Base-by-base conservation (phyloP, 2,329 filamentous ascomycete species). In the Colletotrichum sp. region DNA sequence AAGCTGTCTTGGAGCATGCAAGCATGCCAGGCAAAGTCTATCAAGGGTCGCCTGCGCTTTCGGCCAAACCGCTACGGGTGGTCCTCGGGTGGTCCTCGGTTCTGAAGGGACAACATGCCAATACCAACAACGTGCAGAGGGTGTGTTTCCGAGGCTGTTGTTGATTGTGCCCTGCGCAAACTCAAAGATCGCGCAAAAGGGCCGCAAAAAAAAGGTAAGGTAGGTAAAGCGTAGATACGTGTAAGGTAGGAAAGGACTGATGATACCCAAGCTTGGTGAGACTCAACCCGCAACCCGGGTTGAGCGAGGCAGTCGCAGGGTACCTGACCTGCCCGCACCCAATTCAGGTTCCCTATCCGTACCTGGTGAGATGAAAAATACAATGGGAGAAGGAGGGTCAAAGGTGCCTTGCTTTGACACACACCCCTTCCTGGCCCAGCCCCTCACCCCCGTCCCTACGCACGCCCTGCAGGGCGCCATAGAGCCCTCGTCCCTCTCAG, bases 381-480 rank as follows among this genome's bases (percentile, higher is more conserved):
- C 26, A 30, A 44, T 57, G 28, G n/a, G n/a, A 55, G 44, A 36
- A 32, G 13, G n/a, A 10, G 21, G 44, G 28, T 28, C 16, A 57
- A 18, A 63, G 60, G 12, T 34, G 28, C 30, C 30, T 28, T 63
- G 60, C 44, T 24, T 57, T 68, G 28, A 59, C 49, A 28, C 65
- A 68, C 65, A 36, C 65, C 66, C 52, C 66, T 59, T 34, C 52
- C 52, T 55, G n/a, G 52, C 28, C 21, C 52, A 68, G 64, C 52
- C 13, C 32, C 26, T 18, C 34, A 7, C 16, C 15, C 34, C 16
- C 64, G 13, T 67, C 44, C 71, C 34, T 71, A 65, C 59, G 30
- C 65, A 73, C 73, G 70, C 73, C 70, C 73, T 76, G 70, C 73
- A 65, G 64, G 73, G 64, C 70, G 44, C 70, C 24, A 44, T 26